Base-by-base conservation (phyloP, 805 yeast species). In the Lachancea kluyveri region DNA sequence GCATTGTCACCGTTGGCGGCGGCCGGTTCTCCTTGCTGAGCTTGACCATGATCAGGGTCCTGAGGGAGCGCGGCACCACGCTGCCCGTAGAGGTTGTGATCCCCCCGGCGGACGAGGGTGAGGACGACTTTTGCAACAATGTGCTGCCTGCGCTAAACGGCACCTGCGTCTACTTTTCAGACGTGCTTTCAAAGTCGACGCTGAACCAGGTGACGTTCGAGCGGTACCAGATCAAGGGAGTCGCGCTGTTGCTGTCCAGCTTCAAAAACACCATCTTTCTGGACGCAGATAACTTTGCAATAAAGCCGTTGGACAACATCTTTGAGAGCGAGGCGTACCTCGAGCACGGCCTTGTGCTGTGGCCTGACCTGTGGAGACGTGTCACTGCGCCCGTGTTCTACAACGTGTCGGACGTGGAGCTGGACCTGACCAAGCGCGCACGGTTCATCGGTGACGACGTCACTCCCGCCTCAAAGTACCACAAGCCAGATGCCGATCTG, bases 41-140 rank as follows among this genome's bases (percentile, higher is more conserved):
- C 1, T 55, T 77, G 17, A 48, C 77, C 4, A 67, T 79, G n/a
- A 58, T 80, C 6, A 59, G 62, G 38, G 54, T 63, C 25, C 45
- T 86, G 31, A 64, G 95, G 46, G 72, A 75, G 21, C 63, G 69
- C 5, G 87, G 90, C 3, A 74, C 82, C 3, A 67, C 65, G 10
- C 56, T 80, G 22, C 95, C 96, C 0, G 74, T 87, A 11, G 96
- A 87, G 63, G 81, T 87, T 8, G 68, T 84, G 41, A 74, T 87
- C 42, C 94, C 94, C 6, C 68, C 73, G 23, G 62, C 68, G 17
- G 70, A 70, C 18, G 90, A 81, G 48, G 82, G 74, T 47, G 92
- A 84, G 47, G 68, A 74, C 23, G 81, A 78, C 37, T 66, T 77
- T 32, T 86, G 95, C 57, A 74, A 72, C 15, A 59, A 61, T 6